Evolutionary conservation across 495 filamentous ascomycete genomes (phyloP).

Genomic region (Alectoria sarmentosa): DNA sequence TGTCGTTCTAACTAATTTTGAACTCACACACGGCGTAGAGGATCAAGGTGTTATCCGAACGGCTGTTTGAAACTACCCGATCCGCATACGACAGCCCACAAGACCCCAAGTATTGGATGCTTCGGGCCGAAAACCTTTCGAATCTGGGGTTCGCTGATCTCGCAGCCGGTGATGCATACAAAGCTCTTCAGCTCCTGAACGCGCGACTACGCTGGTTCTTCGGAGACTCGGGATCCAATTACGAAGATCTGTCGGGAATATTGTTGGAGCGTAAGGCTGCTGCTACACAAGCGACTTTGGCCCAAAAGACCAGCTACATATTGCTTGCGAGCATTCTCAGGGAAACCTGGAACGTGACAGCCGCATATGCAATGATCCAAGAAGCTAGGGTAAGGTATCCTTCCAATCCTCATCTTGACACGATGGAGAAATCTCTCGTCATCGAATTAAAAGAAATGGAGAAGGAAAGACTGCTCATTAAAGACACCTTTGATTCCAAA

Average conservation of each 20-base stretch:
- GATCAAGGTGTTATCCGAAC: not conserved
- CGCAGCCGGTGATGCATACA: not conserved
- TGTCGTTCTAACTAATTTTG: too few relatives aligned
- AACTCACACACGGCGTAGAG: not conserved
- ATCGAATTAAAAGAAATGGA: not conserved
- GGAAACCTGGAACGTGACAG: not conserved
- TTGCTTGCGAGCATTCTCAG: not conserved
- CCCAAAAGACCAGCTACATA: not conserved
- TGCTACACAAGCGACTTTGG: not conserved
- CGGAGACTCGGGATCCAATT: not conserved
- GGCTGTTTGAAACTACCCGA: not conserved
- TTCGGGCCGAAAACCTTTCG: not conserved
- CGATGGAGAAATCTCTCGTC: not conserved
- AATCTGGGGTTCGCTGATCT: not conserved
- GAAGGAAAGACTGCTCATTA: not conserved
- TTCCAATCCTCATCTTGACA: not conserved
- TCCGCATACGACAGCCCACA: not conserved
- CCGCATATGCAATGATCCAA: not conserved
- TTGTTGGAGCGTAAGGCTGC: not conserved
- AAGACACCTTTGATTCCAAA: not conserved
- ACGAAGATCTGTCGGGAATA: not conserved
- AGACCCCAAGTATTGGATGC: not conserved
- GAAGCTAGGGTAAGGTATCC: not conserved
- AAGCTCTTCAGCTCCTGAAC: not conserved
- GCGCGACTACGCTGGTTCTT: not conserved